phyloP scores from a whole-genome alignment of 2,329 filamentous ascomycete species.

The Reticulascus tulasneorum region DNA sequence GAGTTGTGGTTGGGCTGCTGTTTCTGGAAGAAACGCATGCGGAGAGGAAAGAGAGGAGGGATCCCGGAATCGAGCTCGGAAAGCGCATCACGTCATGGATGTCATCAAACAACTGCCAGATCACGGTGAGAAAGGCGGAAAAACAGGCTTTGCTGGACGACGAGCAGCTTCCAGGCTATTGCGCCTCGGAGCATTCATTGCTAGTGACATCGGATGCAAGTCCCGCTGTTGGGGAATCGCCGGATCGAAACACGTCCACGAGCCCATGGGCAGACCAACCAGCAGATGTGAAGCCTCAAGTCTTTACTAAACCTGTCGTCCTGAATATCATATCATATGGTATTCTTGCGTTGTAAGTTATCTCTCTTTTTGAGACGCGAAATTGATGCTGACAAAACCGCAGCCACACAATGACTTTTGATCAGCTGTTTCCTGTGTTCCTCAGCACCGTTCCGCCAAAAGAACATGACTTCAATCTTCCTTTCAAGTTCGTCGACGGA shows the following conservation, averaged over 20 bases:
- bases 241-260: conserved; percentile 22
- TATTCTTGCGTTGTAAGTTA: conserved; percentile 86
- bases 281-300: conserved; percentile 33
- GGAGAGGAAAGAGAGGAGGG: conserved; percentile 70
- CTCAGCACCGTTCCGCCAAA: conserved; percentile 63
- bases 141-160: conserved; percentile 61
- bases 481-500: conserved; percentile 85
- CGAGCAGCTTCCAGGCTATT: conserved; percentile 66
- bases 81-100: conserved; percentile 58
- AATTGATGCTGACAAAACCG: conserved; percentile 14
- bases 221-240: conserved; percentile 27
- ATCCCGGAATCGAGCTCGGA: conserved; percentile 74
- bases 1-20: conserved; percentile 73
- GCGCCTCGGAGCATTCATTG: conserved; percentile 54
- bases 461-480: conserved; percentile 46
- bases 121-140: conserved; percentile 40
- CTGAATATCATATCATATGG: conserved; percentile 87
- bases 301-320: conserved; percentile 81
- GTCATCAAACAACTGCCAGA: conserved; percentile 28
- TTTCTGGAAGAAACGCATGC: conserved; percentile 94
- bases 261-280: too few relatives aligned
- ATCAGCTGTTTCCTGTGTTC: conserved; percentile 89
- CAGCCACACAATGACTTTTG: conserved; percentile 95
- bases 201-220: conserved; percentile 30
- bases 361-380: conserved; percentile 9